Base-by-base conservation (phyloP, 495 filamentous ascomycete species). In the Delitschia confertaspora region DNA sequence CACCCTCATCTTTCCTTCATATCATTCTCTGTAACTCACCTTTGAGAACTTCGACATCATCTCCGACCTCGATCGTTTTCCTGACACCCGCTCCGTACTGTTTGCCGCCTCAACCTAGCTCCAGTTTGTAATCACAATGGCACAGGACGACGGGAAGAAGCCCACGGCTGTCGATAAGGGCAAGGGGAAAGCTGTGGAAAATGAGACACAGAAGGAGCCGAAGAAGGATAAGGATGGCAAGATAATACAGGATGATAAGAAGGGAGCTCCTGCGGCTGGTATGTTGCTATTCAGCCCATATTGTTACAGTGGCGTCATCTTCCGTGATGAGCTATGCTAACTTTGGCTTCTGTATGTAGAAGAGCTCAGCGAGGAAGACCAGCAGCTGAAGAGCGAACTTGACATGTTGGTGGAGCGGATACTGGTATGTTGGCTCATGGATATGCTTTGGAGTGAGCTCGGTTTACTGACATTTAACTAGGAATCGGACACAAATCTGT, bases 321-420 rank as follows among this genome's bases (percentile, higher is more conserved):
- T 16, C 14, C 26, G 8, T 19, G 18, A 7, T 14, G 11, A 5
- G 14, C 18, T 32, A 32, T 60, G 44, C 49, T 47, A 45, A 61
- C 30, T 17, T 54, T 6, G 66, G 66, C 11, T 36, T 2, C n/a
- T 20, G n/a, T 14, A 2, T 50, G 59, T 61, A 70, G 85, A 95
- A 64, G 91, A 99, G 64, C 79, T 99, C 50, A 96, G 77, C 61
- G 91, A 96, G 56, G 91, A 99, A 64, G 91, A 99, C 55, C 88
- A 95, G 63, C 85, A 94, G 68, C 77, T 99, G 56, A 99, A 96
- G 70, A 85, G 75, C 60, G 93, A 96, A 68, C 84, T 99, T 40
- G 91, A 99, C 58, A 95, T 95, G 93, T 74, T 96, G 22, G 89
- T 95, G 9, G 88, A 96, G 65, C 76, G 93, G 59, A 70, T 99